Evolutionary conservation across 1,284 basidiomycete genomes (phyloP).

Genomic region (Cutaneotrichosporon cavernicola): DNA sequence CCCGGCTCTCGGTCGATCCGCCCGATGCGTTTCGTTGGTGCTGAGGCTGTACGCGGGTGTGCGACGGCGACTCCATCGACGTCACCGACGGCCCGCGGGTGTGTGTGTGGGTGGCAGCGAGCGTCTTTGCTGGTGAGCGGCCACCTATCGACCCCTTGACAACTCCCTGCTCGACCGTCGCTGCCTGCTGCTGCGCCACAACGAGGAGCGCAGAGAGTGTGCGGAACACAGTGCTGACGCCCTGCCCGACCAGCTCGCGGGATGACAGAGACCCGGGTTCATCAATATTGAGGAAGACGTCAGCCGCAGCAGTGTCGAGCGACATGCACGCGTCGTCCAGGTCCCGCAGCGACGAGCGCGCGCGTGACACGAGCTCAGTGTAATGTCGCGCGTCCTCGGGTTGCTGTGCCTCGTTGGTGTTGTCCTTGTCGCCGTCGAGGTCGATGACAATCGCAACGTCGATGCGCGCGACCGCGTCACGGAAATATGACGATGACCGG

Average conservation of each 20-base stretch:
- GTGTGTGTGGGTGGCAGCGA: constrained; percentile 8
- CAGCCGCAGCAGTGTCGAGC: constrained; percentile 25
- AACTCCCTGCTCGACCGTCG: constrained; percentile 32
- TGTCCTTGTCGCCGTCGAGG: constrained; percentile 44
- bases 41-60: constrained; percentile 5
- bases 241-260: constrained; percentile 17
- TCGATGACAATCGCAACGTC: constrained; percentile 51
- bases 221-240: constrained; percentile 28
- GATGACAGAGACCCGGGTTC: constrained; percentile 6
- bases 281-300: constrained; percentile 22
- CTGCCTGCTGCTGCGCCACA: constrained; percentile 37
- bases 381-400: constrained; percentile 36
- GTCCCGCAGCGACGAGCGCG: constrained; percentile 36
- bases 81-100: constrained; percentile 7
- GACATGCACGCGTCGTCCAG: constrained; percentile 34
- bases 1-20: constrained; percentile 15
- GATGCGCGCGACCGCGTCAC: constrained; percentile 28
- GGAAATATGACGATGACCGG: constrained; percentile 29
- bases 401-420: constrained; percentile 16
- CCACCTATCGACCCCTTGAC: constrained; percentile 35
- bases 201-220: constrained; percentile 34
- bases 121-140: constrained; percentile 25
- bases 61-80: constrained; percentile 15
- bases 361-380: constrained; percentile 40
- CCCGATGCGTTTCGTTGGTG: constrained; percentile 16